These are phyloP conservation scores for Sungouiella blattae DNA, from an alignment of 805 yeast species.

Conservation along the genomic window DNA sequence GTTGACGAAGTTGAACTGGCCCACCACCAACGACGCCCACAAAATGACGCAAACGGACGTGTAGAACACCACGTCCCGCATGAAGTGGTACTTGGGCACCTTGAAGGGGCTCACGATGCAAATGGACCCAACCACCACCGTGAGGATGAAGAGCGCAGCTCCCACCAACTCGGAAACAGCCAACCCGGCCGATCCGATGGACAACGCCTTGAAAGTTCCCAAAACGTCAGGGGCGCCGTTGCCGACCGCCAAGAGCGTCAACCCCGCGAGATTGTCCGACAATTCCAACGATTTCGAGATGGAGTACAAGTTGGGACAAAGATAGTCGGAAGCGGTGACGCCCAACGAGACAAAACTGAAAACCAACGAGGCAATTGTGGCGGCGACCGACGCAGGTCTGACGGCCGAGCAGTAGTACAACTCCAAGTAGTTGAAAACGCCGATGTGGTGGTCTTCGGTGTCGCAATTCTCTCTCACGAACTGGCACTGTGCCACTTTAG, in stretches of 20 bases:
- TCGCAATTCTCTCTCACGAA: slow-evolving; percentile 34
- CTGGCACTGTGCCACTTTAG: slow-evolving; percentile 30
- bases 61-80: slow-evolving; percentile 62
- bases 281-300: slow-evolving; percentile 60
- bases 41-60: slow-evolving; percentile 46
- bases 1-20: slow-evolving; percentile 50
- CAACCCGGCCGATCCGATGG: slow-evolving; percentile 62
- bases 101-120: slow-evolving; percentile 62
- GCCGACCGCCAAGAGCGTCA: slow-evolving; percentile 85
- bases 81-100: slow-evolving; percentile 49
- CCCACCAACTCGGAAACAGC: slow-evolving; percentile 93
- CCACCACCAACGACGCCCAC: slow-evolving; percentile 52
- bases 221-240: slow-evolving; percentile 91
- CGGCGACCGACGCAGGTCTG: slow-evolving; percentile 12
- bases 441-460: slow-evolving; percentile 25
- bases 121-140: slow-evolving; percentile 79
- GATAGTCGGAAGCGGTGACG: slow-evolving; percentile 72
- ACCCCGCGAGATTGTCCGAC: slow-evolving; percentile 77
- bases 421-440: slow-evolving; percentile 35
- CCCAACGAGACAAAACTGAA: slow-evolving; percentile 64
- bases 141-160: slow-evolving; percentile 77
- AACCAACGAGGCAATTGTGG: slow-evolving; percentile 23
- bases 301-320: slow-evolving; percentile 73
- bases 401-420: slow-evolving; percentile 28
- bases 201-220: slow-evolving; percentile 80